Evolutionary conservation across 2,329 filamentous ascomycete species (phyloP).

Genomic region (Penicillium sp.): DNA sequence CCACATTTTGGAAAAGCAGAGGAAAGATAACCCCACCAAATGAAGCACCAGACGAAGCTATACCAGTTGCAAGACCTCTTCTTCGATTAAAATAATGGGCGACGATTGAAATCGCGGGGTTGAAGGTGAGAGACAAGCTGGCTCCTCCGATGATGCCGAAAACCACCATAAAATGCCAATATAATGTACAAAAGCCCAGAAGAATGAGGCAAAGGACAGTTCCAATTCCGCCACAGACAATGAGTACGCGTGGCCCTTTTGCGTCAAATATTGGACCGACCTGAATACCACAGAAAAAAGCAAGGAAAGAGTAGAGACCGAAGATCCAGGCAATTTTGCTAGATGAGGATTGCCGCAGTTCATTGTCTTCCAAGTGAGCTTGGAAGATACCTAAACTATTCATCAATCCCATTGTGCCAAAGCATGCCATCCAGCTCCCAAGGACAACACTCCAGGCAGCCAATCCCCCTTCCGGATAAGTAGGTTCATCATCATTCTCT

Average conservation of each 20-base stretch:
- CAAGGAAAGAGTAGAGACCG: slow-evolving; percentile 32
- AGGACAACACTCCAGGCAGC: slow-evolving; percentile 47
- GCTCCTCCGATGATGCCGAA: slow-evolving; percentile 45
- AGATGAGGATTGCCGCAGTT: slow-evolving; percentile 13
- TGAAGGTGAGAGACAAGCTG: slow-evolving; percentile 43
- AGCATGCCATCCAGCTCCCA: slow-evolving; percentile 40
- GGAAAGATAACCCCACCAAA: slow-evolving; percentile 41
- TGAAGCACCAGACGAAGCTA: slow-evolving; percentile 37
- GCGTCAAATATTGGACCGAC: slow-evolving; percentile 38
- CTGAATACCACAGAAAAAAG: slow-evolving; percentile 32
- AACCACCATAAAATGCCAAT: slow-evolving; percentile 50
- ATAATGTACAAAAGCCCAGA: slow-evolving; percentile 26
- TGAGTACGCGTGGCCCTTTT: slow-evolving; percentile 28
- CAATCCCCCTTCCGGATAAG: slow-evolving; percentile 26
- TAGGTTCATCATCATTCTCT: background rate
- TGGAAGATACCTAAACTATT: slow-evolving; percentile 38
- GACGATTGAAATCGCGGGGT: slow-evolving; percentile 28
- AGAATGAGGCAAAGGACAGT: slow-evolving; percentile 1
- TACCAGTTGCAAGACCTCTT: slow-evolving; percentile 37
- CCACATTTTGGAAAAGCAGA: slow-evolving; percentile 32
- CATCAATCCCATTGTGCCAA: slow-evolving; percentile 42
- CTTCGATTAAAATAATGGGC: slow-evolving; percentile 39
- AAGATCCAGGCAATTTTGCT: slow-evolving; percentile 36
- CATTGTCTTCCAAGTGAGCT: slow-evolving; percentile 19
- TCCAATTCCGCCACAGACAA: slow-evolving; percentile 25